phyloP scores from a whole-genome alignment of 2,329 filamentous ascomycete genomes.

The Fusarium setosum region DNA sequence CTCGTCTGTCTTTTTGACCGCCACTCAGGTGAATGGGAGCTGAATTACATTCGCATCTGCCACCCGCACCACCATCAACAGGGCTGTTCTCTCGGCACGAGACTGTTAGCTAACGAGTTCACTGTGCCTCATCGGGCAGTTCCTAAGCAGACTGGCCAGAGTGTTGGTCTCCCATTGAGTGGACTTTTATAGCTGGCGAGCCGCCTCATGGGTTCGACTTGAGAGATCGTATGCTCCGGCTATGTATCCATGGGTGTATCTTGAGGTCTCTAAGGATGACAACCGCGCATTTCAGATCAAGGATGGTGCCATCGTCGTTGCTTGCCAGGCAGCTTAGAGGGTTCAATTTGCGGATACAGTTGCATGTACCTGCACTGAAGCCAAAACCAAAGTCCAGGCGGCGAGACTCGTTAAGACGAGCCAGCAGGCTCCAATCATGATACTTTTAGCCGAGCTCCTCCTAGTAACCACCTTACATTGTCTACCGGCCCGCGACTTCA shows the following conservation, averaged over 20 bases:
- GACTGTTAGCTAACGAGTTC: not conserved
- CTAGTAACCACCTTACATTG: no score
- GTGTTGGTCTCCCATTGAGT: not conserved
- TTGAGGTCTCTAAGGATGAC: not conserved
- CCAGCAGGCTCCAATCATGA: no score
- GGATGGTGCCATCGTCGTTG: not conserved
- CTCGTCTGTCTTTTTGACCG: not conserved
- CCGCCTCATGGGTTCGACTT: not conserved
- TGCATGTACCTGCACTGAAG: no score
- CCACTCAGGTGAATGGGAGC: not conserved
- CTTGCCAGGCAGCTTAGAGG: not conserved
- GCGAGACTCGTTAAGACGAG: no score
- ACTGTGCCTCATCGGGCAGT: not conserved
- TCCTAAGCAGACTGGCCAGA: not conserved
- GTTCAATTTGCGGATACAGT: not conserved
- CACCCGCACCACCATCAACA: not conserved
- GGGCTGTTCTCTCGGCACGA: not conserved
- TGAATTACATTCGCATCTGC: not conserved
- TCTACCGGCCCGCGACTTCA: no score
- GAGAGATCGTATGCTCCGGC: not conserved
- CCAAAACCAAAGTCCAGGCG: no score
- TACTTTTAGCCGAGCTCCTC: no score
- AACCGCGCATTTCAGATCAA: not conserved
- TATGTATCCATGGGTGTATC: not conserved
- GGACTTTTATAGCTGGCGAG: not conserved